Conservation (phyloP, 108 stramenopile species). For the Licmophora abbreviata region DNA sequence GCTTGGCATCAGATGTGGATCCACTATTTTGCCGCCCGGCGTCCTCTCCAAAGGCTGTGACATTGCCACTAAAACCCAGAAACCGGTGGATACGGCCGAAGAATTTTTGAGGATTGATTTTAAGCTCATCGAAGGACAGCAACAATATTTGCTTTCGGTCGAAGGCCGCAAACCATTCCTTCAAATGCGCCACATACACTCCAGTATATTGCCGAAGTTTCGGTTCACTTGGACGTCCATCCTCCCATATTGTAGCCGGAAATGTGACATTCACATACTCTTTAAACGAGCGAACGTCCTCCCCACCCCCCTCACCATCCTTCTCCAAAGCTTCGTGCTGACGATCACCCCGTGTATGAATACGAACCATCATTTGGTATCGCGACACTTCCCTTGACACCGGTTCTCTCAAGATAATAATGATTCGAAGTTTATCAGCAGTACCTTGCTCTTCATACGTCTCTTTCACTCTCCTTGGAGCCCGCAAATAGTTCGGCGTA, state of each 20-base stretch:
- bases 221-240: not conserved
- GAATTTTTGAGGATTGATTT: constrained; percentile 11
- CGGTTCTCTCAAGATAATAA: constrained; percentile 29
- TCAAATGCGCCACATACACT: constrained; percentile 16
- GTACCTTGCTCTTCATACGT: constrained; percentile 9
- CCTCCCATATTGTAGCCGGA: too few species aligned
- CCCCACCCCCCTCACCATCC: not conserved
- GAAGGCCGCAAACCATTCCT: constrained; percentile 23
- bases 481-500: constrained; percentile 16
- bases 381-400: constrained; percentile 20
- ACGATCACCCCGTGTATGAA: too few species aligned
- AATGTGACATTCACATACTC: constrained; percentile 5
- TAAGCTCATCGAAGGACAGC: constrained; percentile 25
- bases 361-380: too few species aligned
- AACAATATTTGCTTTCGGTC: constrained; percentile 24
- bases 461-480: constrained; percentile 8
- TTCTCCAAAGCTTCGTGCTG: constrained; percentile 2
- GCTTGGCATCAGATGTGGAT: too few species aligned
- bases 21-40: too few species aligned
- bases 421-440: constrained; percentile 17
- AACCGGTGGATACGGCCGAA: constrained; percentile 18
- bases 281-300: constrained; percentile 16
- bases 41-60: too few species aligned
- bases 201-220: constrained; percentile 5
- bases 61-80: too few species aligned